Percentiles rank a stretch among this genome's conserved stretches.
Evolutionary conservation across 148 eudicot species (phyloP).

Genomic region (Chenopodium berlandieri): DNA sequence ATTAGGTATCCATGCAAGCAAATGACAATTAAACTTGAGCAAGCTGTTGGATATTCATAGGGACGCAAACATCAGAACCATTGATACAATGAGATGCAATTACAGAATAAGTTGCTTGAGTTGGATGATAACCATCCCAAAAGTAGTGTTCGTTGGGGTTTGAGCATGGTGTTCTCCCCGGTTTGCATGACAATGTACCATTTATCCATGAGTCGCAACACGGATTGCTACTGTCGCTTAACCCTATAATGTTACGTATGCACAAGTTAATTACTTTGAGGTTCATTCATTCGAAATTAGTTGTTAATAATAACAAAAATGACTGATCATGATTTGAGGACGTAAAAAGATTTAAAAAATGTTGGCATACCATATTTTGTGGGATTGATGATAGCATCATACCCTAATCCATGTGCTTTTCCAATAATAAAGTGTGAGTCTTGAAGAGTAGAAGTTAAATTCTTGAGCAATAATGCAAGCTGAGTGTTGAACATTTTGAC

Average conservation of each 20-base stretch:
- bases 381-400: constrained; percentile 56
- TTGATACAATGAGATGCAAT: constrained; percentile 40
- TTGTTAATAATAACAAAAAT: neutral
- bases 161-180: constrained; percentile 34
- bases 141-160: constrained; percentile 37
- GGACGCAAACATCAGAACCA: constrained; percentile 33
- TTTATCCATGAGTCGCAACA: constrained; percentile 14
- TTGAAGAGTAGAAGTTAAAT: constrained; percentile 40
- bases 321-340: too few species aligned
- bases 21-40: neutral
- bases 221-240: constrained; percentile 1
- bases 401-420: constrained; percentile 38
- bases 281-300: too few species aligned
- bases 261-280: too few species aligned
- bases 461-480: constrained; percentile 40
- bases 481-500: constrained; percentile 39
- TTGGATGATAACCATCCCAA: constrained; percentile 59
- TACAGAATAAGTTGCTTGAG: constrained; percentile 35
- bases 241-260: neutral
- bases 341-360: neutral
- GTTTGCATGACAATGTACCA: constrained; percentile 29
- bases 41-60: constrained; percentile 31
- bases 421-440: constrained; percentile 52
- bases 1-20: too few species aligned
- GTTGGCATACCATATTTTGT: constrained; percentile 43